phyloP scores from a whole-genome alignment of 129 eudicot species.

The Solidago caesia region DNA sequence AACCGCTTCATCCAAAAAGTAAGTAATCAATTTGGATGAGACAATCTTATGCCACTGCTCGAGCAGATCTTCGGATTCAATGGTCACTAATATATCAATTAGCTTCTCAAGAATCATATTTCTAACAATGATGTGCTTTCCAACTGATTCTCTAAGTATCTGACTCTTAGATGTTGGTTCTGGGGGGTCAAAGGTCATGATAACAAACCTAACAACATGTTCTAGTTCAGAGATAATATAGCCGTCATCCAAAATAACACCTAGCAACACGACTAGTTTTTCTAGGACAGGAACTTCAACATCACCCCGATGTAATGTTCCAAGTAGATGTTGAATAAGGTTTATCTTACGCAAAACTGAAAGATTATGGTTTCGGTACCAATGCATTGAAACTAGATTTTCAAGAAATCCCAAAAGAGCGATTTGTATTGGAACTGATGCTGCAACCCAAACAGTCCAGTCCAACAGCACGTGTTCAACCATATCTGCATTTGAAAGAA shows the following conservation, averaged over 20 bases:
- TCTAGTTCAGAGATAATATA: slow-evolving; percentile 88
- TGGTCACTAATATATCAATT: slow-evolving; percentile 72
- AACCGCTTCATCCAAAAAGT: slow-evolving; percentile 92
- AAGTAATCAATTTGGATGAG: slow-evolving; percentile 79
- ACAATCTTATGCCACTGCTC: slow-evolving; percentile 98
- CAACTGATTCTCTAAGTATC: slow-evolving; percentile 78
- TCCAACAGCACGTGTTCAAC: slow-evolving; percentile 92
- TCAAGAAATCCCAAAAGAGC: slow-evolving; percentile 85
- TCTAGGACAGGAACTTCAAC: slow-evolving; percentile 95
- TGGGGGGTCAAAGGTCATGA: slow-evolving; percentile 96
- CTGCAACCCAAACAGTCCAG: slow-evolving; percentile 97
- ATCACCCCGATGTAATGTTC: slow-evolving; percentile 89
- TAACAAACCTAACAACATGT: slow-evolving; percentile 82
- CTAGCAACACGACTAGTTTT: slow-evolving; percentile 71
- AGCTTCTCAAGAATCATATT: slow-evolving; percentile 97
- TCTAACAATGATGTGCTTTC: slow-evolving; percentile 91
- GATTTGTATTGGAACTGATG: slow-evolving; percentile 82
- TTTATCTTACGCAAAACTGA: slow-evolving; percentile 84
- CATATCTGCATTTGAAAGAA: slow-evolving; percentile 95
- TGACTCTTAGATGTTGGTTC: slow-evolving; percentile 50
- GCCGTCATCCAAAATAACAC: slow-evolving; percentile 75
- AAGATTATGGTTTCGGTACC: slow-evolving; percentile 93
- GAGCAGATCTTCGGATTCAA: slow-evolving; percentile 79
- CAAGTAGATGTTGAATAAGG: slow-evolving; percentile 88
- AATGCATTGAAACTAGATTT: slow-evolving; percentile 88